Evolutionary conservation across 2,329 filamentous ascomycete species (phyloP).

Genomic region (Ophiostoma novo-ulmi): DNA sequence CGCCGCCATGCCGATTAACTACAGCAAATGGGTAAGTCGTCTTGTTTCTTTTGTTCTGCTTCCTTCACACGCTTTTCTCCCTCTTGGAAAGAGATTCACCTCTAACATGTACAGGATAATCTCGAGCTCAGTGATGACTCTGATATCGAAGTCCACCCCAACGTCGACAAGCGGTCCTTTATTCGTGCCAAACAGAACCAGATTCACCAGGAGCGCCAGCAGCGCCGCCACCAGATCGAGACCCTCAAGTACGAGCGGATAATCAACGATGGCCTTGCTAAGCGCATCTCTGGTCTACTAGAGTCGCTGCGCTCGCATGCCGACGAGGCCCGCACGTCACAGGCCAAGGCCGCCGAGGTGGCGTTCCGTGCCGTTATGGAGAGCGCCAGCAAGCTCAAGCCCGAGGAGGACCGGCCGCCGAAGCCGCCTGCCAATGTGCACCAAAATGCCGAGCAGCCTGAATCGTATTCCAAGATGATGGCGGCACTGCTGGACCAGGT

Average conservation of each 20-base stretch:
- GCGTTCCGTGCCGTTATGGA: conserved; percentile 89
- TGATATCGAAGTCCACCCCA: conserved; percentile 96
- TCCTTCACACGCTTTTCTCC: not conserved
- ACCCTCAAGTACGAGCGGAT: conserved; percentile 87
- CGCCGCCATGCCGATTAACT: conserved; percentile 45
- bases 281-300: conserved; percentile 75
- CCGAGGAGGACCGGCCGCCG: conserved; percentile 69
- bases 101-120: conserved; percentile 56
- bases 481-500: conserved; percentile 91
- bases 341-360: conserved; percentile 56
- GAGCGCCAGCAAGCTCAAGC: conserved; percentile 58
- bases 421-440: conserved; percentile 74
- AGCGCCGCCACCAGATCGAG: conserved; percentile 82
- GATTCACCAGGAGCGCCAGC: conserved; percentile 84
- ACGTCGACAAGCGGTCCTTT: conserved; percentile 97
- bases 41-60: not conserved
- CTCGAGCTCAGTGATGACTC: conserved; percentile 98
- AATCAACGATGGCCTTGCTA: conserved; percentile 85
- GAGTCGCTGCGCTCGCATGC: conserved; percentile 69
- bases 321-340: conserved; percentile 52
- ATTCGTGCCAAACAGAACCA: conserved; percentile 97
- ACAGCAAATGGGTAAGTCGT: conserved; percentile 59
- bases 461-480: conserved; percentile 96
- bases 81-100: not conserved
- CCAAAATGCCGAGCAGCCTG: conserved; percentile 64